Evolutionary conservation across 345 rosid species (phyloP).

Genomic region (Eucalyptus erythrocorys): DNA sequence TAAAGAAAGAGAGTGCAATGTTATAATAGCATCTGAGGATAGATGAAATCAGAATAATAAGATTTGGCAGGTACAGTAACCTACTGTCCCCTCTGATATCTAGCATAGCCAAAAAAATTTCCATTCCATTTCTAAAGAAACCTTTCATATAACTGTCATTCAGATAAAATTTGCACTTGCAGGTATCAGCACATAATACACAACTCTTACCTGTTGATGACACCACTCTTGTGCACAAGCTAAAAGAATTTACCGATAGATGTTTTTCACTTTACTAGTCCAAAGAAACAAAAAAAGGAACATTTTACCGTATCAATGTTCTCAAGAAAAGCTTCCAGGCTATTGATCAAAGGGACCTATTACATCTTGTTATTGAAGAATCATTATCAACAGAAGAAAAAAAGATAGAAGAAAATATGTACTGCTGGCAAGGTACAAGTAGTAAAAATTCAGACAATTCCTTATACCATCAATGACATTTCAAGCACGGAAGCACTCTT

Average conservation of each 20-base stretch:
- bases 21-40: neutral
- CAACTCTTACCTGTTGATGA: neutral
- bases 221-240: neutral
- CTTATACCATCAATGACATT: neutral
- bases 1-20: neutral
- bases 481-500: neutral
- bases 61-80: neutral
- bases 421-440: neutral
- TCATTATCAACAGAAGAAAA: neutral
- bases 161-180: neutral
- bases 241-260: neutral
- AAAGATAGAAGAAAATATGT: neutral
- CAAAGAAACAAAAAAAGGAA: neutral
- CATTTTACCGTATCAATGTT: neutral
- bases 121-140: neutral
- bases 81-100: neutral
- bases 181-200: neutral
- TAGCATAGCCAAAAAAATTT: neutral
- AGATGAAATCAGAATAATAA: neutral
- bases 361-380: neutral
- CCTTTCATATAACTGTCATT: neutral
- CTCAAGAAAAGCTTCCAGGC: neutral
- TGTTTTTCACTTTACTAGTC: neutral
- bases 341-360: neutral
- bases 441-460: neutral